Conservation (phyloP, 1,139 yeast genomes). For the Saccharomyces pastorianus region DNA sequence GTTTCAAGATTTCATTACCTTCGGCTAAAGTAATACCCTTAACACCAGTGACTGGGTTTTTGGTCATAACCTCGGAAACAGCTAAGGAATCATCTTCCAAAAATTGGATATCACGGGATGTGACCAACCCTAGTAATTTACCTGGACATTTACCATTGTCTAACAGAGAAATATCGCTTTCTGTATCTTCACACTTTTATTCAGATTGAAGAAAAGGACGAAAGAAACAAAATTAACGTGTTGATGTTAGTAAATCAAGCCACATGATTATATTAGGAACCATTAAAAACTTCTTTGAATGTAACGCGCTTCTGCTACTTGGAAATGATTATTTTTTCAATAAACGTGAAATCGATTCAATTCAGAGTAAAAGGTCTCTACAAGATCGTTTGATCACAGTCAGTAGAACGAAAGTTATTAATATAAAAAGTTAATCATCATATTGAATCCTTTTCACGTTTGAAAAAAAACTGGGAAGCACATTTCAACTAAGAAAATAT, state of each 20-base stretch:
- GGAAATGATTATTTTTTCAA: neutral
- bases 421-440: slow-evolving; percentile 54
- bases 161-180: slow-evolving; percentile 22
- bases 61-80: slow-evolving; percentile 82
- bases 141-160: slow-evolving; percentile 84
- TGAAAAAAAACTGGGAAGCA: slow-evolving; percentile 7
- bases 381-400: slow-evolving; percentile 94
- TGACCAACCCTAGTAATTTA: slow-evolving; percentile 86
- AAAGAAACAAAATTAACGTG: neutral
- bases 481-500: neutral
- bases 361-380: slow-evolving; percentile 56
- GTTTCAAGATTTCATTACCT: slow-evolving; percentile 85
- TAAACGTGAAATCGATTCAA: neutral
- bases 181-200: neutral
- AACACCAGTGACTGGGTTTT: slow-evolving; percentile 73
- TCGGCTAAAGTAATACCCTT: slow-evolving; percentile 72
- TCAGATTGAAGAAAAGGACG: neutral
- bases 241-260: neutral
- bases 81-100: slow-evolving; percentile 60
- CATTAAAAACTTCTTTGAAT: neutral
- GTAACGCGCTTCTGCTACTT: neutral
- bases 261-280: neutral
- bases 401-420: slow-evolving; percentile 99
- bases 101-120: slow-evolving; percentile 96
- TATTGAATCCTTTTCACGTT: slow-evolving; percentile 9